Evolutionary conservation across 768 basidiomycete genomes (phyloP).

Genomic region (Suillus americanus): DNA sequence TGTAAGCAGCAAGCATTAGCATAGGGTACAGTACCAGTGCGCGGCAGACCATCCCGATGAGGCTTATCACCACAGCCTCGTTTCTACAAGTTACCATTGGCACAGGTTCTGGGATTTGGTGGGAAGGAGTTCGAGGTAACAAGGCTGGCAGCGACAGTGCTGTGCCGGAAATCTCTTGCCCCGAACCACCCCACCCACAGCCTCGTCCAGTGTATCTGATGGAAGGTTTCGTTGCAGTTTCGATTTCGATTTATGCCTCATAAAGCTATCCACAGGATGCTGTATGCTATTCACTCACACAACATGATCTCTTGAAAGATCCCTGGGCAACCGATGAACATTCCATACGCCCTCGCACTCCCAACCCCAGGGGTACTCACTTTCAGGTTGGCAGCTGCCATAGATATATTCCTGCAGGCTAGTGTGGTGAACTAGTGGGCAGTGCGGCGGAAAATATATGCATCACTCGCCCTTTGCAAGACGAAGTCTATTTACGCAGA

Average conservation of each 20-base stretch:
- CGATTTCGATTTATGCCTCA: neutral
- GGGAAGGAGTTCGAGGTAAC: neutral
- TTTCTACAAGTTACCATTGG: neutral
- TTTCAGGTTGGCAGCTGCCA: neutral
- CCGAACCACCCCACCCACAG: neutral
- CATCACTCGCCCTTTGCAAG: neutral
- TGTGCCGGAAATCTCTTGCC: neutral
- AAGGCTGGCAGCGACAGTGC: neutral
- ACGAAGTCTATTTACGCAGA: neutral
- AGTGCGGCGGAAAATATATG: neutral
- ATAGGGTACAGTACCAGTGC: neutral
- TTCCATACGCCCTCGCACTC: neutral
- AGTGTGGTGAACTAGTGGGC: neutral
- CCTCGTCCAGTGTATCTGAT: neutral
- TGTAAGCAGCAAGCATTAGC: neutral
- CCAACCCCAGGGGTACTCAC: neutral
- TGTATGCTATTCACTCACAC: neutral
- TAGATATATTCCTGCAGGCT: neutral
- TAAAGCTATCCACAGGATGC: neutral
- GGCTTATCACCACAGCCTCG: slow-evolving; percentile 5
- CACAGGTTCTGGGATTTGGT: neutral
- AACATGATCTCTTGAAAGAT: neutral
- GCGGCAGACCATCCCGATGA: neutral
- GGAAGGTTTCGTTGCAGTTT: neutral
- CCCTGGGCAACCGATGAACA: neutral